Evolutionary conservation across 345 rosid genomes (phyloP).

Genomic region (Brassica juncea): DNA sequence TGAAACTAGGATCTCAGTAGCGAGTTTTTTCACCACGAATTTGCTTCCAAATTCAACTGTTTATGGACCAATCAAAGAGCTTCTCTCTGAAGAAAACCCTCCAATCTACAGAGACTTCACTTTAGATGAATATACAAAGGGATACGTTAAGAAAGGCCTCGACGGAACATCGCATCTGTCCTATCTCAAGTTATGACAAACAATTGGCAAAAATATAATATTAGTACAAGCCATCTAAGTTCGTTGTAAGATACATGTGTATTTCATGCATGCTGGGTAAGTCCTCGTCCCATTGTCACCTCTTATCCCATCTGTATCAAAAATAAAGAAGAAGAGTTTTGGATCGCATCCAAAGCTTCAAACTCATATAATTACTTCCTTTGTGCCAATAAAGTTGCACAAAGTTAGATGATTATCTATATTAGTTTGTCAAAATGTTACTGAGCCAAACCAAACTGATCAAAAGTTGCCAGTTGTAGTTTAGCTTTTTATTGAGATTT

Average conservation of each 20-base stretch:
- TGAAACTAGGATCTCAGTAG: constrained; percentile 46
- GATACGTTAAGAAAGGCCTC: constrained; percentile 35
- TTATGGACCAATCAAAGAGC: constrained; percentile 52
- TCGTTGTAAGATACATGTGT: not conserved
- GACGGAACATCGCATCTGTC: constrained; percentile 33
- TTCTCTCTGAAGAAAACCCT: constrained; percentile 44
- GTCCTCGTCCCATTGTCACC: not conserved
- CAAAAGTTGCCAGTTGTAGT: not conserved
- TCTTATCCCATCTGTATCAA: not conserved
- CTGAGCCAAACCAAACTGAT: not conserved
- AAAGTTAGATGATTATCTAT: not conserved
- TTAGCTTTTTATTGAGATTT: too few species aligned
- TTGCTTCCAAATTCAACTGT: not conserved
- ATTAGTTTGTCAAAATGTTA: not conserved
- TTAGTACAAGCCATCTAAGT: not conserved
- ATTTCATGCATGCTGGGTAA: not conserved
- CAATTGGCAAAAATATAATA: not conserved
- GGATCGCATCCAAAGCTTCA: not conserved
- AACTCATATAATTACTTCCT: not conserved
- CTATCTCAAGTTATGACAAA: constrained; percentile 36
- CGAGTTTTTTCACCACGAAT: constrained; percentile 39
- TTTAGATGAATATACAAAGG: constrained; percentile 24
- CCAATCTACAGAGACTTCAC: constrained; percentile 31
- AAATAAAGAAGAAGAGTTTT: not conserved
- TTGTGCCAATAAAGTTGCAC: not conserved